Conservation (phyloP, 257 asterid species). For the Lavandula angustifolia region DNA sequence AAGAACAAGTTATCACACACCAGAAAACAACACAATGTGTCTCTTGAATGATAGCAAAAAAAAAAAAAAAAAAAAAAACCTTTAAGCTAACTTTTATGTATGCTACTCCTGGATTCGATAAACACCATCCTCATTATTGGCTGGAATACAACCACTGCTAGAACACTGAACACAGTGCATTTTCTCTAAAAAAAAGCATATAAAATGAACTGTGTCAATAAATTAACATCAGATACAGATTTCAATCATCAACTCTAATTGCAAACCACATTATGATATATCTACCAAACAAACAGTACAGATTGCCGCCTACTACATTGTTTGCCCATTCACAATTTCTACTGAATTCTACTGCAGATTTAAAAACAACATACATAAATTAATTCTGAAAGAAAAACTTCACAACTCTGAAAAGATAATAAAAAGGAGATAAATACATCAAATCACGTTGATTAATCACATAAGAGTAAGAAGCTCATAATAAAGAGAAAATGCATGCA, state of each 20-base stretch:
- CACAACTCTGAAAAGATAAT: background rate
- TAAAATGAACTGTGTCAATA: background rate
- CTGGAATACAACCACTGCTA: background rate
- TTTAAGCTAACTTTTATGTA: background rate
- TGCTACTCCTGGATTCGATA: slow-evolving; percentile 4
- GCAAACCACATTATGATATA: slow-evolving; percentile 3
- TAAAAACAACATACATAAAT: background rate
- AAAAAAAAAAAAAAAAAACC: background rate
- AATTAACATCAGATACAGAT: background rate
- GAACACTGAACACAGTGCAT: background rate
- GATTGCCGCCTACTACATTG: background rate
- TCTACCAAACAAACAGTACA: background rate
- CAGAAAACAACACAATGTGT: background rate
- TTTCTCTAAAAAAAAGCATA: background rate
- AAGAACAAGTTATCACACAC: slow-evolving; percentile 1
- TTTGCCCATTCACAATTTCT: background rate
- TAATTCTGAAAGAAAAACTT: background rate
- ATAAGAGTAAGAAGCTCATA: background rate
- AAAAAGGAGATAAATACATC: background rate
- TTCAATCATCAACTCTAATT: slow-evolving; percentile 18
- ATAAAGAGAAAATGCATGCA: slow-evolving; percentile 5
- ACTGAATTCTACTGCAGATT: background rate
- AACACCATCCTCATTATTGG: background rate
- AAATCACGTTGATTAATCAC: slow-evolving; percentile 9
- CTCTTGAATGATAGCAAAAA: background rate